A percentile compares a stretch with the other conserved stretches of the same genome.
phyloP scores from a whole-genome alignment of 177 flowering plant species.

The Telopea speciosissima region DNA sequence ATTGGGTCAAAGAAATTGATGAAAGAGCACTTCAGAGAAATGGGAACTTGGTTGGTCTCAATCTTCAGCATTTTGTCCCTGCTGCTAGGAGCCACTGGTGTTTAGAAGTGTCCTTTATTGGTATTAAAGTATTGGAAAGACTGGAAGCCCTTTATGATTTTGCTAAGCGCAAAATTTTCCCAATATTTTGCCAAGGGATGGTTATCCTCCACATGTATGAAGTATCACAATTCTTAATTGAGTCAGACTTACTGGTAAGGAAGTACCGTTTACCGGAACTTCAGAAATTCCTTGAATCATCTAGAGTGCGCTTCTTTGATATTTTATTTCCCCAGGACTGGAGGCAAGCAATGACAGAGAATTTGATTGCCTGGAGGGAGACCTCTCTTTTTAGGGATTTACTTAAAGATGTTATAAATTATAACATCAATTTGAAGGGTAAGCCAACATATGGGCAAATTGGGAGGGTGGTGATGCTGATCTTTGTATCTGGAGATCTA shows the following conservation, averaged over 20 bases:
- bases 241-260: slow-evolving; percentile 11
- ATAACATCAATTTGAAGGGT: slow-evolving; percentile 9
- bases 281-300: slow-evolving; percentile 5
- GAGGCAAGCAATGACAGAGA: slow-evolving; percentile 22
- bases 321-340: slow-evolving; percentile 39
- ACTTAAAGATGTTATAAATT: slow-evolving; percentile 23
- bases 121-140: slow-evolving; percentile 36
- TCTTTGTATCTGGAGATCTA: slow-evolving; percentile 33
- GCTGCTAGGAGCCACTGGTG: slow-evolving; percentile 39
- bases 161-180: slow-evolving; percentile 13
- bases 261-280: slow-evolving; percentile 8
- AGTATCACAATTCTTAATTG: slow-evolving; percentile 31
- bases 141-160: slow-evolving; percentile 30
- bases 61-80: slow-evolving; percentile 27
- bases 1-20: slow-evolving; percentile 36
- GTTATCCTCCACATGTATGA: slow-evolving; percentile 31
- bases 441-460: slow-evolving; percentile 40
- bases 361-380: slow-evolving; percentile 34
- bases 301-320: slow-evolving; percentile 13
- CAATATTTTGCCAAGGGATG: slow-evolving; percentile 26
- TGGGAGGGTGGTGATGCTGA: slow-evolving; percentile 36
- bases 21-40: slow-evolving; percentile 9
- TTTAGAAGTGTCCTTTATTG: slow-evolving; percentile 39
- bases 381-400: slow-evolving; percentile 26
- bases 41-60: slow-evolving; percentile 24